Conservation (phyloP, 2,329 filamentous ascomycete species). For the Colletotrichum caudatum region DNA sequence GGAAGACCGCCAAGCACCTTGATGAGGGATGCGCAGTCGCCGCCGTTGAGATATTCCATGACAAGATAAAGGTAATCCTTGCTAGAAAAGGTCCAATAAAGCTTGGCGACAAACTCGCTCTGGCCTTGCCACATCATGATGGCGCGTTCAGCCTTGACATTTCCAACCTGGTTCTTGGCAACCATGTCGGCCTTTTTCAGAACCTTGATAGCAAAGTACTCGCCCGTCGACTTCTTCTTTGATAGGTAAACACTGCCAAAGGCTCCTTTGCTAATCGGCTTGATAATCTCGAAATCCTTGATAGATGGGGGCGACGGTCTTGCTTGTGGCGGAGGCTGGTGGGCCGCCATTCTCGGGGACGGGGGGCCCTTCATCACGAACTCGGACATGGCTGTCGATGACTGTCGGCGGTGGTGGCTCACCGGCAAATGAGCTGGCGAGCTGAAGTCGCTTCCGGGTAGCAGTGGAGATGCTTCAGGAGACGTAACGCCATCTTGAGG, state of each 20-base stretch:
- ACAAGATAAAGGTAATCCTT: constrained; percentile 99
- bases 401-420: constrained; percentile 86
- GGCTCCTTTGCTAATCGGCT: constrained; percentile 98
- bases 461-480: constrained; percentile 89
- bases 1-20: constrained; percentile 92
- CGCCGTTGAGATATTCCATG: constrained; percentile 99
- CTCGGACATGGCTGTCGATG: constrained; percentile 86
- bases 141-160: constrained; percentile 97
- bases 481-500: constrained; percentile 78
- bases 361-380: constrained; percentile 75
- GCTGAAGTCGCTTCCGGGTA: constrained; percentile 84
- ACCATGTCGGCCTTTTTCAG: constrained; percentile 99
- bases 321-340: constrained; percentile 84
- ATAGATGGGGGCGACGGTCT: constrained; percentile 94
- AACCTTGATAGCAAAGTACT: constrained; percentile 99
- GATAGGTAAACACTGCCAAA: constrained; percentile 98
- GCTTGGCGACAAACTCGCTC: constrained; percentile 97
- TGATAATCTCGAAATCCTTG: constrained; percentile 99
- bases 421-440: constrained; percentile 74
- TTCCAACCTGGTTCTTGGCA: constrained; percentile 98
- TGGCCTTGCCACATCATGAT: constrained; percentile 99
- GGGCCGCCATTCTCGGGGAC: constrained; percentile 84
- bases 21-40: constrained; percentile 95
- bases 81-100: constrained; percentile 99
- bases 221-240: constrained; percentile 98